Evolutionary conservation across 768 basidiomycete genomes (phyloP), one percentile per base, ranked within the genome.

Genomic region (Hirschioporus abietinus): DNA sequence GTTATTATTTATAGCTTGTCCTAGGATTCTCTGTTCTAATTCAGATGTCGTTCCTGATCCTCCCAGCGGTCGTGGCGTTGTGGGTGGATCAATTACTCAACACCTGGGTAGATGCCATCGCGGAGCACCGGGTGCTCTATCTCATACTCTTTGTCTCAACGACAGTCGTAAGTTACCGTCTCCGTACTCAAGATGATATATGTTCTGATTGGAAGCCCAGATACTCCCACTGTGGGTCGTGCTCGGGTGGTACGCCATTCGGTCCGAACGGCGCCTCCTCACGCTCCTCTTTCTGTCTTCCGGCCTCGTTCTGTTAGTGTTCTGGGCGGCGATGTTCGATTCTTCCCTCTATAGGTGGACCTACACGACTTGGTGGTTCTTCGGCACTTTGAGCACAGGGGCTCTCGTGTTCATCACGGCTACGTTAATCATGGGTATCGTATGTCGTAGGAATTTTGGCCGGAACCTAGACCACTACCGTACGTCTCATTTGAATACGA

Each of bases 401-500:
- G 73, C 83, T 0, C 83, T 81, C 68, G 63, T 79, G 24, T 72
- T 85, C 20, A 72, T 81, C 36, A 71, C 84, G 7, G 68, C 74
- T 8, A 81, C 83, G 1, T 75, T 78, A 20, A 66, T 76, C 34
- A 67, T 86, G 12, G 84, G 80, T 8, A 61, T 86, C 58, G 61
- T 82, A n/a, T 86, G 85, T 72, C 78, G 84, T 63, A 65, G 81
- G 30, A 81, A 86, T 68, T 88, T 86, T 70, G 85, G 83, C 12
- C 83, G 80, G 70, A 86, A 85, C 1, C 77, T 86, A 12, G 79
- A 79, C 4, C 82, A 86, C 35, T 86, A 81, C 68, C 74, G 86
- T 86, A 72, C 76, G 83, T 52, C 42, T n/a, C n/a, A n/a, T n/a
- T n/a, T n/a, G n/a, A n/a, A n/a, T n/a, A n/a, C n/a, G n/a, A n/a